Evolutionary conservation across 2,329 filamentous ascomycete species (phyloP), one percentile per base, ranked within the genome.

Genomic region (Pezicula radicicola): DNA sequence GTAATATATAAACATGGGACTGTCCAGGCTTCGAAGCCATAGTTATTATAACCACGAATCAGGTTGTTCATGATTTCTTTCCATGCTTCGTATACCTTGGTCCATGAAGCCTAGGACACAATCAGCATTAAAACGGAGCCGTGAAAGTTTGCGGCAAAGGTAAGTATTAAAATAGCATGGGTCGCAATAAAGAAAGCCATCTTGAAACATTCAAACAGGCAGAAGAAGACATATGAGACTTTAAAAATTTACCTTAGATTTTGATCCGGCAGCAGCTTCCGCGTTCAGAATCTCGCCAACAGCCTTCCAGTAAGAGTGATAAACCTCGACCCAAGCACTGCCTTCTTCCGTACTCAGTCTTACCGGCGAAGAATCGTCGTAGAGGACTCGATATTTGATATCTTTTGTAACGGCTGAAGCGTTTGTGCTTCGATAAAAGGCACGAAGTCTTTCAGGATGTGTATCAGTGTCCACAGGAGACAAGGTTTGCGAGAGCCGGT

Each of bases 1-100:
- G 87, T 85, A 48, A 88, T 80, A 66, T 97, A 97, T 37, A 99
- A 77, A 65, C 89, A 92, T 3, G 94, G 92, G 48, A 99, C 84
- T 0, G 91, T 94, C 93, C 94, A 99, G 30, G 91, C 87, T 58
- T 90, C 85, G 62, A 97, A 90, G 3, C 82, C 80, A 50, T 79
- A 76, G 58, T 81, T 87, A 35, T 85, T 87, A 67, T 97, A 97
- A 30, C 91, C 91, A 59, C 91, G 83, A 52, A 92, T 85, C 37
- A 97, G 75, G 45, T 78, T 76, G 56, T 87, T 88, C 43, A 88
- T 83, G 55, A 97, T 67, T 39, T 96, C 89, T 66, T 90, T 95
- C 92, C 94, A 97, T 10, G 85, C 75, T 55, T 91, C 87, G 65
- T 96, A 99, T 0, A 92, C 88, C 50, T 81, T 87, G n/a, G 80